Evolutionary conservation across 1,284 basidiomycete genomes (phyloP).

Genomic region (Hypsizygus ulmarius): DNA sequence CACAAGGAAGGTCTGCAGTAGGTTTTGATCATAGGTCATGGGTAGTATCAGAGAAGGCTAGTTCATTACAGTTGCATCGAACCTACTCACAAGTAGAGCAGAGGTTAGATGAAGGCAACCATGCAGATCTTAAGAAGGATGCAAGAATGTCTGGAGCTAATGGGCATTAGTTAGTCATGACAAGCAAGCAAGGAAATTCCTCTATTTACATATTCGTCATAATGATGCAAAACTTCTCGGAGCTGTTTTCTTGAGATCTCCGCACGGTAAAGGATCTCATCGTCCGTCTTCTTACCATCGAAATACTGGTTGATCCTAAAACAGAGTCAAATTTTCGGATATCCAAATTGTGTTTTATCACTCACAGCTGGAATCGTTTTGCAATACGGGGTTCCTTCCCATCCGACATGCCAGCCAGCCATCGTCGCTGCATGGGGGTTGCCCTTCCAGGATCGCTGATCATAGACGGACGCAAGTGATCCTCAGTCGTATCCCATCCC

Average conservation of each 20-base stretch:
- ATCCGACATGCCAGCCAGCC: constrained; percentile 82
- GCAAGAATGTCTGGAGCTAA: constrained; percentile 51
- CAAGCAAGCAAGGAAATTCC: not conserved
- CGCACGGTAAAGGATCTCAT: constrained; percentile 75
- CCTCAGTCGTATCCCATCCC: constrained; percentile 52
- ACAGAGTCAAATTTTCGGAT: constrained; percentile 4
- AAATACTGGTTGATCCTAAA: constrained; percentile 78
- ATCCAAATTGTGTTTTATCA: constrained; percentile 8
- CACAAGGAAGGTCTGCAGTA: constrained; percentile 34
- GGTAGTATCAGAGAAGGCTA: not conserved
- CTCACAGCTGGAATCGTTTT: constrained; percentile 67
- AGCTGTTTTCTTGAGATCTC: constrained; percentile 75
- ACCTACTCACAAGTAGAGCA: not conserved
- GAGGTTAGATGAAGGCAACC: not conserved
- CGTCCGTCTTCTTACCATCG: constrained; percentile 76
- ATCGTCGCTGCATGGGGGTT: constrained; percentile 69
- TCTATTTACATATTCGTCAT: constrained; percentile 69
- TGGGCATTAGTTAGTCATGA: constrained; percentile 4
- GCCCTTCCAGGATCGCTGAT: constrained; percentile 83
- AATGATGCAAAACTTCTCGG: constrained; percentile 74
- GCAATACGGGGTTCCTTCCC: constrained; percentile 66
- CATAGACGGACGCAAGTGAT: constrained; percentile 59
- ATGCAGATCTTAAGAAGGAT: constrained; percentile 36
- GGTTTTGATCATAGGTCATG: constrained; percentile 4
- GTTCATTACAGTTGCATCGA: not conserved